Percentiles rank a stretch among this genome's conserved stretches.
Conservation (phyloP, 495 filamentous ascomycete species). For the Aspergillus steynii region DNA sequence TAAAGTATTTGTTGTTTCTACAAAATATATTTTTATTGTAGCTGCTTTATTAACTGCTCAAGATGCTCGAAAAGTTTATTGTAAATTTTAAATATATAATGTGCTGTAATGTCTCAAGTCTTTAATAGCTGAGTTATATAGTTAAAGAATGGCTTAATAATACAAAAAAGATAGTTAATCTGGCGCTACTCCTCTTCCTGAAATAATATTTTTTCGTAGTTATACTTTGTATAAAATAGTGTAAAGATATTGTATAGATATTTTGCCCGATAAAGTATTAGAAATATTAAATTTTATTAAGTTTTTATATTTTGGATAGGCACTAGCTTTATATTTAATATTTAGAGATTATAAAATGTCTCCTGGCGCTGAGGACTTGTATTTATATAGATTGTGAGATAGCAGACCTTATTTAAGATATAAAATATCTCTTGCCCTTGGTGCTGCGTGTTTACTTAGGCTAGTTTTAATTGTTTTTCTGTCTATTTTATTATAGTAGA, state of each 20-base stretch:
- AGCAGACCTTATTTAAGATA: conserved; percentile 6
- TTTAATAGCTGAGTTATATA: conserved; percentile 1
- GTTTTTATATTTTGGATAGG: conserved; percentile 10
- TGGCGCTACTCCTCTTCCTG: conserved; percentile 2
- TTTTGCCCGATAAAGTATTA: conserved; percentile 6
- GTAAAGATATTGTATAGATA: not conserved
- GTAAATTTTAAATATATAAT: conserved; percentile 4
- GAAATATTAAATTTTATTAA: conserved; percentile 5
- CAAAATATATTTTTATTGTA: conserved; percentile 1
- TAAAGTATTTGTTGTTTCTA: conserved; percentile 9
- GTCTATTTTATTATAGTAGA: not conserved
- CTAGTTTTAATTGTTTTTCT: conserved; percentile 1
- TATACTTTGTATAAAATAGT: conserved; percentile 5
- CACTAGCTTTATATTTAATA: conserved; percentile 1
- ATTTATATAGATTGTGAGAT: conserved; percentile 2
- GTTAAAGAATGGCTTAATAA: conserved; percentile 9
- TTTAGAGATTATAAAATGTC: conserved; percentile 9
- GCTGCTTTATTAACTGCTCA: conserved; percentile 11
- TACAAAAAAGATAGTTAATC: too few species aligned
- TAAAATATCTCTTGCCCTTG: not conserved
- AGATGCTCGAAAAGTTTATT: conserved; percentile 7
- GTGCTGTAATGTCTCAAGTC: not conserved
- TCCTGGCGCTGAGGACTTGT: not conserved
- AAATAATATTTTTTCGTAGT: conserved; percentile 1
- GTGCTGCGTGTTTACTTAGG: not conserved